A percentile compares a stretch with the other conserved stretches of the same genome.
Conservation (phyloP, 306 rosid genomes). For the Sicyos baderoa region DNA sequence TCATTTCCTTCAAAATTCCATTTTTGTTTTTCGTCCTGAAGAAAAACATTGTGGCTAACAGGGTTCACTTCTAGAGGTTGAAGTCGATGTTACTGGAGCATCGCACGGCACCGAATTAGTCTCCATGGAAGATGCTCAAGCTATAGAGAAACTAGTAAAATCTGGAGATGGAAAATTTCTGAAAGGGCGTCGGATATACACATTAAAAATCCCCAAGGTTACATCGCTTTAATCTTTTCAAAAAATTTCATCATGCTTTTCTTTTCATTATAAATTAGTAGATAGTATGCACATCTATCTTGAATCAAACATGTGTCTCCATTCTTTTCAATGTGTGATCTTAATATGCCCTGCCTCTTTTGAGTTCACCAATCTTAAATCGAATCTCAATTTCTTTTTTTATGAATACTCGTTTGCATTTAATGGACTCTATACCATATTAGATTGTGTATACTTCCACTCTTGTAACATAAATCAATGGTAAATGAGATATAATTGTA, state of each 20-base stretch:
- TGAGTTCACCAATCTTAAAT: too few relatives aligned
- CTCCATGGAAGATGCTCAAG: slow-evolving; percentile 37
- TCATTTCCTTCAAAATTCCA: not conserved
- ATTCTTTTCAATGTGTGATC: too few relatives aligned
- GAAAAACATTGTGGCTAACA: slow-evolving; percentile 87
- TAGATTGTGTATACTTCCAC: too few relatives aligned
- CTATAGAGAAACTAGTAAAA: slow-evolving; percentile 40
- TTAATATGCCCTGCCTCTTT: too few relatives aligned
- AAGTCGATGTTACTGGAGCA: slow-evolving; percentile 54
- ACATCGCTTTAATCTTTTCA: not conserved
- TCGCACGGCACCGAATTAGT: slow-evolving; percentile 46
- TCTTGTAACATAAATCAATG: not conserved
- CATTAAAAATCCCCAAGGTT: slow-evolving; percentile 71
- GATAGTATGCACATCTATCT: too few relatives aligned
- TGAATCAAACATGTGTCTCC: too few relatives aligned
- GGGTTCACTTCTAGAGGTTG: slow-evolving; percentile 99
- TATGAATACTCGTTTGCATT: too few relatives aligned
- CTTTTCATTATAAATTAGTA: too few relatives aligned
- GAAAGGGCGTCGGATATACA: slow-evolving; percentile 71
- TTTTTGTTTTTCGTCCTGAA: slow-evolving; percentile 24
- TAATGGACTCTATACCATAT: too few relatives aligned
- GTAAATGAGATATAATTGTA: not conserved
- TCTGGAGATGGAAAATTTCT: slow-evolving; percentile 58
- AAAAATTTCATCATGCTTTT: slow-evolving; percentile 19
- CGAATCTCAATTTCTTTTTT: too few relatives aligned